phyloP scores from a whole-genome alignment of 2,329 filamentous ascomycete species.

The Clarireedia hainanense region DNA sequence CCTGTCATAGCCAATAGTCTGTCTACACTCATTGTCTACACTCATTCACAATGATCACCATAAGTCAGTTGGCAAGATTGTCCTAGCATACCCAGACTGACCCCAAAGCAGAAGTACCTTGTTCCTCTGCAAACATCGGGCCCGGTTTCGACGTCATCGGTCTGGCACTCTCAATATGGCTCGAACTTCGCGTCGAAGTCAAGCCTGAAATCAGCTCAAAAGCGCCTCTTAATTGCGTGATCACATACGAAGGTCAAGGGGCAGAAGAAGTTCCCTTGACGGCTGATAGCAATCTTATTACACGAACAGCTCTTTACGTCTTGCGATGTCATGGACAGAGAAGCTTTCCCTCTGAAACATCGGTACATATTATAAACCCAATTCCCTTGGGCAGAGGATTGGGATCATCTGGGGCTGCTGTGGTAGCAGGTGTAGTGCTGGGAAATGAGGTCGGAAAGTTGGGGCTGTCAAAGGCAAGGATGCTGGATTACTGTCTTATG shows the following conservation, averaged over 20 bases:
- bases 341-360: slow-evolving; percentile 75
- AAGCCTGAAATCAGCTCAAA: slow-evolving; percentile 49
- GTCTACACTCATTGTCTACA: no score
- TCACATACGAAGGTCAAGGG: slow-evolving; percentile 79
- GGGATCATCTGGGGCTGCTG: slow-evolving; percentile 91
- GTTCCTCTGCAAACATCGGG: slow-evolving; percentile 95
- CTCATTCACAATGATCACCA: slow-evolving; percentile 17
- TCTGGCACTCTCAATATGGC: slow-evolving; percentile 85
- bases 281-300: slow-evolving; percentile 86
- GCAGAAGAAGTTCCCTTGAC: slow-evolving; percentile 69
- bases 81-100: not conserved
- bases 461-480: slow-evolving; percentile 65
- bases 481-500: slow-evolving; percentile 97
- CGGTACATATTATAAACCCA: slow-evolving; percentile 90
- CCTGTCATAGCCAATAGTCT: no score
- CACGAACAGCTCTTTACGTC: slow-evolving; percentile 88
- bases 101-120: slow-evolving; percentile 53
- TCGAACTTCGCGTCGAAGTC: slow-evolving; percentile 79
- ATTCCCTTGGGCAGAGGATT: slow-evolving; percentile 89
- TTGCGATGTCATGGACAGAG: slow-evolving; percentile 85
- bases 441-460: slow-evolving; percentile 83
- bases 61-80: slow-evolving; percentile 15
- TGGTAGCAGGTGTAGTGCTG: slow-evolving; percentile 89
- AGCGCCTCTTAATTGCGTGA: slow-evolving; percentile 71
- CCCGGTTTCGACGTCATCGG: slow-evolving; percentile 98